Base-by-base conservation (phyloP, 2,329 filamentous ascomycete species). In the Botrytis elliptica region DNA sequence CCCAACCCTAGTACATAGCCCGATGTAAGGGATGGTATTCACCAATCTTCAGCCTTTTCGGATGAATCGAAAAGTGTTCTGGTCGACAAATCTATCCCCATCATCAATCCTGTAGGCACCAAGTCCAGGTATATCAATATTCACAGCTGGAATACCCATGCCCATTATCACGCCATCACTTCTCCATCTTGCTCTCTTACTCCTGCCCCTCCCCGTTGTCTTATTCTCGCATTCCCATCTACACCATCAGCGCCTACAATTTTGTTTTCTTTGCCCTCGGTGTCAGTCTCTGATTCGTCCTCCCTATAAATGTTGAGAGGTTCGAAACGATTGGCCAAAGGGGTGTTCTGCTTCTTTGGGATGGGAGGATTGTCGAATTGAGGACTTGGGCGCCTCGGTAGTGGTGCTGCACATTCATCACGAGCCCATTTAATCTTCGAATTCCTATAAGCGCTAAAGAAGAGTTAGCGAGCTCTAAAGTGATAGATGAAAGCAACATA, bases 361-460 rank as follows among this genome's bases (percentile, higher is more conserved):
- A 80, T 75, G 22, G 44, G 18, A 20, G 76, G 75, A 18, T 78
- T 68, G 33, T 76, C 77, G 33, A 81, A 79, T 57, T 78, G 81
- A 33, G 76, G 79, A 36, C 75, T 76, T 70, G 74, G 68, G 42
- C 75, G 77, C 74, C 76, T 81, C 62, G 78, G 76, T 68, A 79
- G 55, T 77, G 79, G 79, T 75, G 78, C 74, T 55, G 88, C 88
- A 79, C 93, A 97, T 77, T 95, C 92, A 78, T 97, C 93, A 0
- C 84, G 82, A 75, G 86, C 89, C 86, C 90, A 95, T 22, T 91
- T 89, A 77, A 97, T 91, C 75, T 86, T 90, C 74, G 86, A 89
- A 36, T 88, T 86, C 79, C 91, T 93, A 84, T 96, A 97, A 44
- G 86, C 86, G 22, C 89, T 73, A 83, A 81, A 73, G 83, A 85